Evolutionary conservation across 441 rosid species (phyloP).

Genomic region (Dalechampia spathulata): DNA sequence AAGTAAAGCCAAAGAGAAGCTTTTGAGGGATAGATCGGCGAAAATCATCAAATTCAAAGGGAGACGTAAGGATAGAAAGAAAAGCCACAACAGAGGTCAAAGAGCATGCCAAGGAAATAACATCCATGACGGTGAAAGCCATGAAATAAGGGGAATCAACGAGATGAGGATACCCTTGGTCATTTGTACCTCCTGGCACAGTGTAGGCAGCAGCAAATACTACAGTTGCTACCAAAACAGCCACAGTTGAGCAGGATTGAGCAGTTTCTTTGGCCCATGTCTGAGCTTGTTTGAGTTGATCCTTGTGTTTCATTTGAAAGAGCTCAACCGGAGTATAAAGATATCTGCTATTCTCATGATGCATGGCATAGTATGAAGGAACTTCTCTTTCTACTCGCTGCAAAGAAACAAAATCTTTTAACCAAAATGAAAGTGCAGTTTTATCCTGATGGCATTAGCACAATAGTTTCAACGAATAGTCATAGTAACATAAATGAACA

Average conservation of each 20-base stretch:
- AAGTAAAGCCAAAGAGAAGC: conserved; percentile 8
- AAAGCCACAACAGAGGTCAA: conserved; percentile 22
- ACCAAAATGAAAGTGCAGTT: too few relatives aligned
- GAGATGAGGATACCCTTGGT: conserved; percentile 16
- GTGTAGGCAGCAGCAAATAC: conserved; percentile 21
- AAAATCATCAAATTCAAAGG: conserved; percentile 9
- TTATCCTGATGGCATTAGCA: too few relatives aligned
- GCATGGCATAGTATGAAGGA: conserved; percentile 17
- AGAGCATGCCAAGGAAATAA: conserved; percentile 18
- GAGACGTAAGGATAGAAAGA: conserved; percentile 21
- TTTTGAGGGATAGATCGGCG: conserved; percentile 4
- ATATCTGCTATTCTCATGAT: background rate
- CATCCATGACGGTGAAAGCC: conserved; percentile 22
- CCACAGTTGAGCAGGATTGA: conserved; percentile 22
- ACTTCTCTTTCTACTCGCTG: conserved; percentile 10
- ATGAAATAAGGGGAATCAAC: conserved; percentile 9
- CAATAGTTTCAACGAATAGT: too few relatives aligned
- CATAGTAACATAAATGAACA: too few relatives aligned
- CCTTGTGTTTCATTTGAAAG: conserved; percentile 8
- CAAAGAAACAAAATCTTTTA: background rate
- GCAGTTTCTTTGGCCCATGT: conserved; percentile 17
- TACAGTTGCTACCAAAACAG: conserved; percentile 13
- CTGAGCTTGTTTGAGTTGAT: conserved; percentile 13
- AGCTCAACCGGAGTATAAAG: background rate
- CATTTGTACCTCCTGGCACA: conserved; percentile 18